Base-by-base conservation (phyloP, 192 early-diverging fungal species). In the Coemansia sp. region DNA sequence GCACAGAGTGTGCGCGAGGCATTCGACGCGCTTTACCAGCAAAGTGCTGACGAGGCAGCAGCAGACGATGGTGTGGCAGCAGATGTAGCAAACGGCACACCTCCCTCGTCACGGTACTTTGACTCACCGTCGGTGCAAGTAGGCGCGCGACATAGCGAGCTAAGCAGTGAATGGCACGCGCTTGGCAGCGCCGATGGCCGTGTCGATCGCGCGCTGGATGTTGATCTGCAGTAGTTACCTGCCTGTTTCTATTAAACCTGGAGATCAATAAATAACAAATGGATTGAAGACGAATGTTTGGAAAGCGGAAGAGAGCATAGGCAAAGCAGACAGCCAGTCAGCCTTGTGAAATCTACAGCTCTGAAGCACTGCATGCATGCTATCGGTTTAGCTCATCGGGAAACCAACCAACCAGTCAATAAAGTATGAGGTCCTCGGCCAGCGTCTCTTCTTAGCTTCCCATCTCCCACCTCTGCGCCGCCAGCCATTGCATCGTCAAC, bases 1-100 rank as follows among this genome's bases (percentile, higher is more conserved):
- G 51, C 53, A 24, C 79, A 67, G 48, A 77, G 71, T 28, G 79
- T 82, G 30, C 71, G 64, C 51, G 79, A 82, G 64, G 74, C 74
- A 19, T 74, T 82, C 67, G 79, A 82, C 47, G 70, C 79, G 9
- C 67, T 82, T 25, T 82, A 82, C 19, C 31, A 67, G 58, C 74
- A 82, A 28, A 64, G 69, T 23, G 41, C 49, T 1, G 59, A 63
- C n/a, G 64, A 58, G n/a, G 19, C 25, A 25, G 19, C 25, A 25
- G 65, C 19, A 31, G 49, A 58, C 5, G 49, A 32, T 7, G 64
- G 60, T 14, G 4, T 12, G 12, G 66, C 48, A 16, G 58, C 58
- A 1, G 53, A 54, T 27, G 34, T 19, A 32, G 21, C 19, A 14
- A 25, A 53, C 22, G 52, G 41, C 22, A 58, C 77, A 1, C 59